Evolutionary conservation across 148 eudicot species (phyloP), one percentile per base, ranked within the genome.

Genomic region (Vaccinium corymbosum): DNA sequence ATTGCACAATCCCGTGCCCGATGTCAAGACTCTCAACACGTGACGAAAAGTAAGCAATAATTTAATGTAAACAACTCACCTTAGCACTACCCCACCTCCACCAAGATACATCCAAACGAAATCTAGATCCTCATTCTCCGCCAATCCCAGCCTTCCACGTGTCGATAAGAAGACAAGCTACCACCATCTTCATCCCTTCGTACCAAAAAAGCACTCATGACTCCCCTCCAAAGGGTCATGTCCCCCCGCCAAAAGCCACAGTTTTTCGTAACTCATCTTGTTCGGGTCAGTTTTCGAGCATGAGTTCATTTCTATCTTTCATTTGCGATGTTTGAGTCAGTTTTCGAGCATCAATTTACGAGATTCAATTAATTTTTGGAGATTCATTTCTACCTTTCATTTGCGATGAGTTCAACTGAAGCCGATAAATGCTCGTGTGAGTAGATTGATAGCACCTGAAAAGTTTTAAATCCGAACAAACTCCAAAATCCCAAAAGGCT

Each of bases 71-170:
- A n/a, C 68, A 62, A 25, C 55, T 66, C 76, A 82, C 10, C 32
- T 25, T 71, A 82, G 78, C 78, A 52, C 8, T 6, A 3, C 75
- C 74, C 52, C 13, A 3, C 20, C 11, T 3, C 56, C 62, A 27
- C 79, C 51, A 17, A 73, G 15, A 56, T 55, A 79, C 76, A 82
- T 73, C 84, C 32, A 84, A 77, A 84, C 81, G 85, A 78, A 78
- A 84, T 84, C 85, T 78, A 66, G 25, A 68, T 50, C 82, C 68
- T 66, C 76, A 62, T 13, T 68, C 5, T 35, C 55, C 3, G 0
- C 85, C 75, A 66, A 84, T 78, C 66, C 35, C 68, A 8, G 1
- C 22, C 0, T n/a, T 53, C 82, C 85, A 84, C 85, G 82, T 84
- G 82, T 50, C 77, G 29, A 53, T 57, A 50, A 78, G 73, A 84